Evolutionary conservation across 2,329 filamentous ascomycete genomes (phyloP), one percentile per base, ranked within the genome.

Genomic region (Fusarium annulatum): DNA sequence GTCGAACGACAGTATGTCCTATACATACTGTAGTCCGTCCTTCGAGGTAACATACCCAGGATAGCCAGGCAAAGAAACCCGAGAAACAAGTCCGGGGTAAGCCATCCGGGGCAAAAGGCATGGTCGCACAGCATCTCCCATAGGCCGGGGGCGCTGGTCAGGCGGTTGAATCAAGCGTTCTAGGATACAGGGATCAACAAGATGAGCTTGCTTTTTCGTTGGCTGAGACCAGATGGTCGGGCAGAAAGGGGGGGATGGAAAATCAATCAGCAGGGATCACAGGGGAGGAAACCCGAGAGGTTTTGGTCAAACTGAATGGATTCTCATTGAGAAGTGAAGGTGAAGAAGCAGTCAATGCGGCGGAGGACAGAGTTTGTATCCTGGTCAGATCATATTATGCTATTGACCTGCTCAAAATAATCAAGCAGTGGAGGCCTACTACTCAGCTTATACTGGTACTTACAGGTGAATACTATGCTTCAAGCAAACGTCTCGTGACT

Each of bases 121-220:
- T 51, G 62, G 65, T 67, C 23, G 49, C 52, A 67, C 67, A 64
- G 30, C 67, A 72, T 56, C 46, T 60, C 61, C 59, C 64, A 77
- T 76, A 76, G 75, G 64, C 58, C 64, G 48, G 62, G 60, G 62
- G 58, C 48, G 66, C 43, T 64, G 76, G 75, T 77, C 75, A 77
- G 75, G 75, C 75, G 75, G 75, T 75, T 77, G 75, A 73, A 77
- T 73, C 73, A 72, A 77, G 75, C 68, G 63, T 76, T 67, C 75
- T 74, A 60, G 61, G 63, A 72, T 76, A 62, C 73, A 76, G 71
- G 70, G 58, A 38, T 53, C 41, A 46, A 26, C 69, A 59, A 64
- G 56, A 38, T 49, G 53, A 39, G 34, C 48, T 41, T 63, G 46
- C 66, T 56, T 67, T 55, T 69, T 69, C 39, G 41, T 75, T 72